Evolutionary conservation across 371 early-diverging fungal genomes (phyloP).

Genomic region (Mortierella sp.): DNA sequence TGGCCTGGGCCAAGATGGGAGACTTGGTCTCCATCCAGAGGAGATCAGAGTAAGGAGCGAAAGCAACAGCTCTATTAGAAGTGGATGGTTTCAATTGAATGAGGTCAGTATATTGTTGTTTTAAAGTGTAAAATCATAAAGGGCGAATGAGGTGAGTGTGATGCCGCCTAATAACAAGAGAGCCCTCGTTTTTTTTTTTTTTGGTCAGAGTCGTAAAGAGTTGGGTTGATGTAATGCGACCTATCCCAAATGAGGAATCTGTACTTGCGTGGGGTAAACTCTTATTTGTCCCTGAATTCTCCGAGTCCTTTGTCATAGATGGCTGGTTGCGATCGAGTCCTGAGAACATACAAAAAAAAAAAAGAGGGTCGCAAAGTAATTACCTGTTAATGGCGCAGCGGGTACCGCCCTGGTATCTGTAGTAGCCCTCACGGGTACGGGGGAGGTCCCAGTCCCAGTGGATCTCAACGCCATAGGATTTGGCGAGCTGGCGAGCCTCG

Average conservation of each 20-base stretch:
- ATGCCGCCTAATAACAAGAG: not conserved
- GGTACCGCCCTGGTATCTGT: slow-evolving; percentile 96
- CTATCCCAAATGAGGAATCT: slow-evolving; percentile 17
- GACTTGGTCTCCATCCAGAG: slow-evolving; percentile 99
- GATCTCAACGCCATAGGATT: slow-evolving; percentile 84
- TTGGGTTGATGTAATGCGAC: slow-evolving; percentile 19
- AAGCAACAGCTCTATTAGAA: slow-evolving; percentile 78
- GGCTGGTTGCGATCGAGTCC: too few relatives aligned
- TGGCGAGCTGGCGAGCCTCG: slow-evolving; percentile 87
- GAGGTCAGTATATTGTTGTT: not conserved
- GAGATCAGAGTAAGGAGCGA: slow-evolving; percentile 94
- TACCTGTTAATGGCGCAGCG: slow-evolving; percentile 88
- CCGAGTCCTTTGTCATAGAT: not conserved
- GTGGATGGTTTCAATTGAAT: slow-evolving; percentile 6
- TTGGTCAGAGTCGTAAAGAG: not conserved
- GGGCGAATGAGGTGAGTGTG: not conserved
- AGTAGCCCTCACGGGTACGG: slow-evolving; percentile 96
- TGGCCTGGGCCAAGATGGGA: slow-evolving; percentile 93
- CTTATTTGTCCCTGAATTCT: slow-evolving; percentile 12
- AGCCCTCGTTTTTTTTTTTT: not conserved
- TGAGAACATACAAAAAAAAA: too few relatives aligned
- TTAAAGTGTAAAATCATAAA: not conserved
- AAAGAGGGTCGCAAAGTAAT: not conserved
- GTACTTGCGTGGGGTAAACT: slow-evolving; percentile 18
- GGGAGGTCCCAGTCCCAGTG: slow-evolving; percentile 95